phyloP scores from a whole-genome alignment of 2,329 filamentous ascomycete genomes.

The Endothia cerciana region DNA sequence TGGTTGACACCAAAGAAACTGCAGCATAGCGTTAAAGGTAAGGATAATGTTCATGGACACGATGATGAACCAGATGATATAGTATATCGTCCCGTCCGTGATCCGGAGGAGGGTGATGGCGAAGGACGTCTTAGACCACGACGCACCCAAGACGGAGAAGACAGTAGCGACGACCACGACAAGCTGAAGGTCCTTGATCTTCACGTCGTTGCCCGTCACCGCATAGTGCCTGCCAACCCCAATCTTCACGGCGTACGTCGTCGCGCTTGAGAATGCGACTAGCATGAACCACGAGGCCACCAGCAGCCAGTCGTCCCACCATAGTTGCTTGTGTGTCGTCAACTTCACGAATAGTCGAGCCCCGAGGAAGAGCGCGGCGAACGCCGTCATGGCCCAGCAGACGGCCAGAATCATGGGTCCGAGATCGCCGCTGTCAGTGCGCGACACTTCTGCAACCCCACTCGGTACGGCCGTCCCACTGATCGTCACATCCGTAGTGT shows the following conservation, averaged over 20 bases:
- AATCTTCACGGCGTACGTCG: not conserved
- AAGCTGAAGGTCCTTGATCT: slow-evolving; percentile 28
- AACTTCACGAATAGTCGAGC: slow-evolving; percentile 4
- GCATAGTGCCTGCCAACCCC: slow-evolving; percentile 7
- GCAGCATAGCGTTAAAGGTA: slow-evolving; percentile 34
- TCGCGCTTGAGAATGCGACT: slow-evolving; percentile 3
- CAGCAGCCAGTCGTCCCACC: slow-evolving; percentile 17
- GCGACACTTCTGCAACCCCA: not conserved
- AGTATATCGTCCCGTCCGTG: slow-evolving; percentile 35
- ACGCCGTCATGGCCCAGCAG: slow-evolving; percentile 1
- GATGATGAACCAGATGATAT: slow-evolving; percentile 39
- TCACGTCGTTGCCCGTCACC: not conserved
- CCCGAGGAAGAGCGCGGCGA: slow-evolving; percentile 2
- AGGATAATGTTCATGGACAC: slow-evolving; percentile 39
- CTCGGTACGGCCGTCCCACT: not conserved
- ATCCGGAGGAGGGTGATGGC: slow-evolving; percentile 42
- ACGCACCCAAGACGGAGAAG: slow-evolving; percentile 38
- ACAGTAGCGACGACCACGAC: slow-evolving; percentile 32
- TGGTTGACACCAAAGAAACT: slow-evolving; percentile 38
- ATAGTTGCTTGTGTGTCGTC: slow-evolving; percentile 1
- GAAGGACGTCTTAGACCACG: slow-evolving; percentile 45
- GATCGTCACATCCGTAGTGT: not conserved
- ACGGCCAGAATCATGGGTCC: slow-evolving; percentile 7
- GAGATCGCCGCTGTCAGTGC: not conserved
- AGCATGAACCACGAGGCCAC: slow-evolving; percentile 12